Evolutionary conservation across 148 eudicot species (phyloP).

Genomic region (Cornus suecica): DNA sequence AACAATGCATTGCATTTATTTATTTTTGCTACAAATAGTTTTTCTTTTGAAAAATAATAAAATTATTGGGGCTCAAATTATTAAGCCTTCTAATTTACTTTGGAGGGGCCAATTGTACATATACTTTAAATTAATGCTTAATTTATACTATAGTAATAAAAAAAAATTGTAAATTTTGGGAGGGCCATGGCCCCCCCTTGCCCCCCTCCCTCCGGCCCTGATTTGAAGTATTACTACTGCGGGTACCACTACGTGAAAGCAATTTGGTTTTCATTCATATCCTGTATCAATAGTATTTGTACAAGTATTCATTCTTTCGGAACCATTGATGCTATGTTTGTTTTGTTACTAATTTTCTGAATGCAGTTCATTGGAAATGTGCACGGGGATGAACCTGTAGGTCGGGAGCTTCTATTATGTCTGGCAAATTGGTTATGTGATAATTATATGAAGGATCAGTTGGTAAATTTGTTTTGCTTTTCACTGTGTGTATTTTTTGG

Average conservation of each 20-base stretch:
- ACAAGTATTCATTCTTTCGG: neutral
- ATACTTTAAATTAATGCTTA: too few relatives aligned
- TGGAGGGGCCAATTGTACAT: too few relatives aligned
- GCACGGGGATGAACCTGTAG: conserved; percentile 99
- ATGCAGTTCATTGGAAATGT: conserved; percentile 89
- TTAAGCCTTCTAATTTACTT: too few relatives aligned
- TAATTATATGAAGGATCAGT: conserved; percentile 71
- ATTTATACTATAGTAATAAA: too few relatives aligned
- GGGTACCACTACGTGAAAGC: neutral
- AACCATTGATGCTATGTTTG: neutral
- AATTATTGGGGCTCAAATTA: too few relatives aligned
- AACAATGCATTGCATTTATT: too few relatives aligned
- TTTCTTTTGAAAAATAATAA: too few relatives aligned
- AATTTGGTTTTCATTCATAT: neutral
- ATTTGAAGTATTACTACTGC: too few relatives aligned
- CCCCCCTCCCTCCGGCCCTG: too few relatives aligned
- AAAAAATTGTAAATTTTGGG: too few relatives aligned
- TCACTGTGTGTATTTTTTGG: conserved; percentile 8
- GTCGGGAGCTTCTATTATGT: conserved; percentile 79
- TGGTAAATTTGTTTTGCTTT: conserved; percentile 63
- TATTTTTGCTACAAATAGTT: too few relatives aligned
- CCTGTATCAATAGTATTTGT: neutral
- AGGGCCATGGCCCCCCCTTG: too few relatives aligned
- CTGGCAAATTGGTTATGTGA: conserved; percentile 98
- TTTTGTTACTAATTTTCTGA: conserved; percentile 21